phyloP scores from a whole-genome alignment of 1,284 basidiomycete species.

The Leccinum griseonigrum region DNA sequence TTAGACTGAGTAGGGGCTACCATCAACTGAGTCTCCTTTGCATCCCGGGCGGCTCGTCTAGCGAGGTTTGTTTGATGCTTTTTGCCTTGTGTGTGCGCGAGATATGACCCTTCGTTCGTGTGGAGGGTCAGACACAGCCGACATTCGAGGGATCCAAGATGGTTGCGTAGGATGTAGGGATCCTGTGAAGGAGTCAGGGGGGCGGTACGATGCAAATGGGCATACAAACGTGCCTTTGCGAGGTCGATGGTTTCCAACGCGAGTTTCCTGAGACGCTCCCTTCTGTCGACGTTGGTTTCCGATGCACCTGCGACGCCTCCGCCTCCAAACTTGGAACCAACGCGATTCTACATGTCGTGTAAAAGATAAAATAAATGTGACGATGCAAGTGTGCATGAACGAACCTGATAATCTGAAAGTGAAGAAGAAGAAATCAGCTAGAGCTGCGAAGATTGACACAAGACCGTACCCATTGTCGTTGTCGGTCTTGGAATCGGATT shows the following conservation, averaged over 20 bases:
- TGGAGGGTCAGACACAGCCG: slow-evolving; percentile 96
- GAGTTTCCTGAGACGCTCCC: slow-evolving; percentile 93
- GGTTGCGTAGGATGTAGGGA: slow-evolving; percentile 98
- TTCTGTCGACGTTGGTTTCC: slow-evolving; percentile 93
- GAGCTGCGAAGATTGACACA: neutral
- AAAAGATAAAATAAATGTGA: neutral
- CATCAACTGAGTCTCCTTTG: slow-evolving; percentile 88
- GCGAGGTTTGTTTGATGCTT: slow-evolving; percentile 99
- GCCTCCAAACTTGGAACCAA: slow-evolving; percentile 93
- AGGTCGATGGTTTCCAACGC: slow-evolving; percentile 96
- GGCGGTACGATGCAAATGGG: neutral
- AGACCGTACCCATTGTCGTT: slow-evolving; percentile 24
- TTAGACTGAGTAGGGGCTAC: slow-evolving; percentile 74
- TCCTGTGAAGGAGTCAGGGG: slow-evolving; percentile 53
- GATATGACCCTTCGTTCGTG: slow-evolving; percentile 98
- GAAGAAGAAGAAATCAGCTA: slow-evolving; percentile 6
- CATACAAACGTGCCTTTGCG: slow-evolving; percentile 62
- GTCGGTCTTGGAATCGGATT: neutral
- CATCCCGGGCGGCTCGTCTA: slow-evolving; percentile 91
- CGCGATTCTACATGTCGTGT: slow-evolving; percentile 67
- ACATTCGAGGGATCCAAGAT: slow-evolving; percentile 96
- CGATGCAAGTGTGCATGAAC: neutral
- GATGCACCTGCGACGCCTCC: slow-evolving; percentile 91
- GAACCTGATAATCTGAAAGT: slow-evolving; percentile 46
- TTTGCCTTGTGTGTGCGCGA: slow-evolving; percentile 99